Evolutionary conservation across 768 basidiomycete genomes (phyloP), one percentile per base, ranked within the genome.

Genomic region (Leccinum fibrillosum): DNA sequence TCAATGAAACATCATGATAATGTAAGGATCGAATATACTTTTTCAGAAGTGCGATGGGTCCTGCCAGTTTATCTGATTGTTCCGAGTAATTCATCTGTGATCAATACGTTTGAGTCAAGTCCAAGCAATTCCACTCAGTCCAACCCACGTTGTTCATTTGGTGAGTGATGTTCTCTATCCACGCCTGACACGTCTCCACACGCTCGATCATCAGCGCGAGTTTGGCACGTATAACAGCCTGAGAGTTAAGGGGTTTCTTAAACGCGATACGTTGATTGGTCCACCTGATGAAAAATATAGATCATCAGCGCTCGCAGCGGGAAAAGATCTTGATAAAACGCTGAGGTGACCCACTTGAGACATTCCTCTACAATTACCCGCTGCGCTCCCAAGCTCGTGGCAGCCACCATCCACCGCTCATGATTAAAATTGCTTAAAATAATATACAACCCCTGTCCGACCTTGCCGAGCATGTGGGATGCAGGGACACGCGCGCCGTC

Each of bases 161-260:
- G 69, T 88, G 85, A 2, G 94, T 97, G 54, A 97, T 78, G 21
- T 79, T 82, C 77, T 98, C 95, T 11, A 94, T 82, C 93, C 93
- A 97, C 51, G 86, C 86, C 68, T 96, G 94, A 59, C 79, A 85
- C 19, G 80, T 82, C 75, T 98, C 94, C 44, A 94, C 82, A 42
- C 92, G 87, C 56, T 90, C 86, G 50, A 98, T 94, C 92, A 98
- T 97, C 50, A 75, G 72, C 21, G 90, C 92, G 47, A 98, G 81
- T 75, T 94, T 96, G 30, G 88, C 77, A 17, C 95, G 84, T 62
- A 98, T 89, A 65, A 97, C 94, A 8, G 95, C 81, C 68, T 95
- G 91, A 26, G 85, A 77, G 55, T 81, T 81, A 55, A 94, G 78
- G 19, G 90, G 90, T 70, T 94, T 95, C 17, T 93, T 94, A 66